phyloP scores from a whole-genome alignment of 108 stramenopile species.

The Aurantiochytrium sp. region DNA sequence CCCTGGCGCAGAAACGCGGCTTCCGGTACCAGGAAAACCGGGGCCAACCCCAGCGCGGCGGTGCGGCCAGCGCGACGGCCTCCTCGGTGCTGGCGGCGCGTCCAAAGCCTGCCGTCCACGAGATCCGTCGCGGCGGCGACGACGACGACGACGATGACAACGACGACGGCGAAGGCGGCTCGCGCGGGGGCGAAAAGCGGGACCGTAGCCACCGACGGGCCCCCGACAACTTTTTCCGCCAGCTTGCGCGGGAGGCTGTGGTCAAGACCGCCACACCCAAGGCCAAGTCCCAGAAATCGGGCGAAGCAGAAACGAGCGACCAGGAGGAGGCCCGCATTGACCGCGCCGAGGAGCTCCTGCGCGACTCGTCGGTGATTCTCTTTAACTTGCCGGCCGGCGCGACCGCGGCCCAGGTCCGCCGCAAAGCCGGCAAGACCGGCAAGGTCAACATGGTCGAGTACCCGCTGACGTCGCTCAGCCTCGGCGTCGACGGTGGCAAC shows the following conservation, averaged over 20 bases:
- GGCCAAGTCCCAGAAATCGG: background rate
- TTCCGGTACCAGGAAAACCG: background rate
- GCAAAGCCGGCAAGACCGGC: constrained; percentile 21
- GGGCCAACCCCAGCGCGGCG: background rate
- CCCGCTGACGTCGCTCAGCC: background rate
- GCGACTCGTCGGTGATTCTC: constrained; percentile 13
- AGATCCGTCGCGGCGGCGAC: too few relatives aligned
- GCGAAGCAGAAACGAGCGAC: background rate
- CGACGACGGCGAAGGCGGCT: background rate
- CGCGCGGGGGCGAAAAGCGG: background rate
- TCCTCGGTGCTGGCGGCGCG: background rate
- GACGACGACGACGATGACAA: background rate
- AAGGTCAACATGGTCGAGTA: constrained; percentile 18
- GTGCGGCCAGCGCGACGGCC: background rate
- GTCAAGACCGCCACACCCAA: background rate
- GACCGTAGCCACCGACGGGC: background rate
- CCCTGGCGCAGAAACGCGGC: background rate
- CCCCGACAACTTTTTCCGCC: background rate
- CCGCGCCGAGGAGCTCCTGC: background rate
- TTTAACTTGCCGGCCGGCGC: background rate
- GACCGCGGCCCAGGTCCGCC: background rate
- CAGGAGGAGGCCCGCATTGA: background rate
- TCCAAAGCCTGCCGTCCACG: too few relatives aligned
- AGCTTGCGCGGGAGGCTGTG: background rate
- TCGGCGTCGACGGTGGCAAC: background rate